Conservation (phyloP, 345 rosid species). For the Pistacia vera region DNA sequence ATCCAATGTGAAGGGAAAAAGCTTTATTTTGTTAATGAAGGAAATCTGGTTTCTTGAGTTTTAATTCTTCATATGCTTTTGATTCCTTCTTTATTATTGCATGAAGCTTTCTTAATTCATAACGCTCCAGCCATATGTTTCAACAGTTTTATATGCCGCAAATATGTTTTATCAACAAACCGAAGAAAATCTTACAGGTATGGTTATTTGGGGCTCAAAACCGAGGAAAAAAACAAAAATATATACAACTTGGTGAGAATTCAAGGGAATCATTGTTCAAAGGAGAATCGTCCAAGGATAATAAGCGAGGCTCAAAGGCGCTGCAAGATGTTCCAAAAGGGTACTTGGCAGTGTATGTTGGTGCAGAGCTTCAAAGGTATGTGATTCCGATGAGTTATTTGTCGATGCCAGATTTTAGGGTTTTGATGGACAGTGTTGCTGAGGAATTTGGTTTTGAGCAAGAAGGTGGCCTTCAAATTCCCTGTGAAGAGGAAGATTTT, state of each 20-base stretch:
- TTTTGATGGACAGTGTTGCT: slow-evolving; percentile 62
- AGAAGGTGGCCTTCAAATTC: slow-evolving; percentile 56
- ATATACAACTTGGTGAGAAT: slow-evolving; percentile 5
- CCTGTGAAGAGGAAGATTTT: slow-evolving; percentile 61
- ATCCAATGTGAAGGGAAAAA: too few relatives aligned
- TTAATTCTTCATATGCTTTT: too few relatives aligned
- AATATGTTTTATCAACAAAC: background rate
- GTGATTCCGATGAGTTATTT: slow-evolving; percentile 58
- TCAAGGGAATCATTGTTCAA: slow-evolving; percentile 30
- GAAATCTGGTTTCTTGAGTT: too few relatives aligned
- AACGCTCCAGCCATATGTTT: background rate
- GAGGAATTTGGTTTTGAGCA: slow-evolving; percentile 68
- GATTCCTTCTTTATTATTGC: too few relatives aligned
- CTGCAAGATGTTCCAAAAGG: slow-evolving; percentile 46
- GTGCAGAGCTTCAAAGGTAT: slow-evolving; percentile 54
- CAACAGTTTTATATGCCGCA: background rate
- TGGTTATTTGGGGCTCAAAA: background rate
- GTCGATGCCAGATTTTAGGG: slow-evolving; percentile 54
- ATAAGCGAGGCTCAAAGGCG: slow-evolving; percentile 4
- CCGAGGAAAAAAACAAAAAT: background rate
- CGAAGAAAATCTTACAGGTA: slow-evolving; percentile 13
- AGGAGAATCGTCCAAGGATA: slow-evolving; percentile 34
- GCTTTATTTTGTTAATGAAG: too few relatives aligned
- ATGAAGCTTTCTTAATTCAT: too few relatives aligned
- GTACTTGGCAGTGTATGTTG: slow-evolving; percentile 61